Evolutionary conservation across 352 stramenopile genomes (phyloP), one percentile per base, ranked within the genome.

Genomic region (Phytophthora nicotianae): DNA sequence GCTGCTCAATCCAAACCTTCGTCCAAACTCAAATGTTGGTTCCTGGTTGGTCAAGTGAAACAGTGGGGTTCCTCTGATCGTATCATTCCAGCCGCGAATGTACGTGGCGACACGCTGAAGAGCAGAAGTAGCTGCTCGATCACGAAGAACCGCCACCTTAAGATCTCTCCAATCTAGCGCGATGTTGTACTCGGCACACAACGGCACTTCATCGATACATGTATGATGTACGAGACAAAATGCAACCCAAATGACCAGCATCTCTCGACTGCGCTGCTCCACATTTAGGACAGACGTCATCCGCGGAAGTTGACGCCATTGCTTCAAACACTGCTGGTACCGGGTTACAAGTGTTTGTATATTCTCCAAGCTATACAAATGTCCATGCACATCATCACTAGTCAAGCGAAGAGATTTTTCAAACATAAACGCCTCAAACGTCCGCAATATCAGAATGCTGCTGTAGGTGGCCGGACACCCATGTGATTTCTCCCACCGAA

Each of bases 31-130:
- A 21, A 75, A 62, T 1, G 78, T 86, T n/a, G 70, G 57, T 8
- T 19, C 47, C n/a, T 75, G 64, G 11, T 83, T 48, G 13, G 19
- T 78, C 46, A 80, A 63, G 45, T 86, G 65, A 29, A 88, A 88
- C 3, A 88, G n/a, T 14, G 70, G 50, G 0, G n/a, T 3, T 13
- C 52, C 32, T 19, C 7, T 20, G 3, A 45, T 52, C 6, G 13
- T 35, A 3, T 59, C 13, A n/a, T 79, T 81, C 58, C 74, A 80
- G 3, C 2, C 21, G 3, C 78, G 75, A 62, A 84, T 77, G 23
- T 84, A 88, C 57, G 23, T 11, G 1, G 59, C 71, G 1, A 84
- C 76, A 23, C 52, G 21, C 20, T 62, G 32, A 17, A 88, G 50
- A 5, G 79, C 69, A 20, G 38, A 26, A 41, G 79, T 63, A 0